Base-by-base conservation (phyloP, 2,329 filamentous ascomycete species). In the Dryadomyces quercus-mongolicae region DNA sequence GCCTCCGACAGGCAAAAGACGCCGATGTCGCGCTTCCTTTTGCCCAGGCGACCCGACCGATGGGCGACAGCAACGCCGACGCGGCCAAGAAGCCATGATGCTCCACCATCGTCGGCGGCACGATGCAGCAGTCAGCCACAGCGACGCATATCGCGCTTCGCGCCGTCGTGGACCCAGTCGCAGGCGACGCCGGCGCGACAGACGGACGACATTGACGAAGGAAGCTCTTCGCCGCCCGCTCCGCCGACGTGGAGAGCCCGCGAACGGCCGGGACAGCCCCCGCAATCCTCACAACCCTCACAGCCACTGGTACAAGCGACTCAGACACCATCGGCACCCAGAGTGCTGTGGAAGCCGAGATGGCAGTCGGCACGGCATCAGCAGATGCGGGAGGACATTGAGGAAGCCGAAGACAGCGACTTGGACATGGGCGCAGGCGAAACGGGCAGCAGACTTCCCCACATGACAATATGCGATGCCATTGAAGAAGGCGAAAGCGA, bases 131-230 rank as follows among this genome's bases (percentile, higher is more conserved):
- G 55, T 45, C 48, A 55, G 2, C 56, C 56, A 18, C 46, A 56
- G 5, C 55, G 18, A 4, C 55, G 18, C 12, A 8, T 18, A n/a
- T 44, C 51, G 40, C 56, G 55, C 13, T 57, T 56, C 21, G 49
- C 38, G 7, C 55, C 52, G 6, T 55, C 56, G 6, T 53, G 56
- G 55, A 47, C 8, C 3, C 50, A 46, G 43, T 21, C 40, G 20
- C 50, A 52, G 16, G 5, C 36, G 10, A 40, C 52, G 46, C 36
- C 46, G n/a, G 43, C 36, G 12, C 55, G 47, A 4, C 12, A 16
- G n/a, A 50, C 31, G 16, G 57, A 59, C 4, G 48, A 42, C 2
- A 57, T 59, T 50, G 57, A 59, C 36, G 57, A 59, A 15, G 52
- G 46, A 13, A 59, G 57, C 44, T 57, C 55, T 2, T 53, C 55